Base-by-base conservation (phyloP, 75 land plant genomes). In the Adiantum capillusveneris region DNA sequence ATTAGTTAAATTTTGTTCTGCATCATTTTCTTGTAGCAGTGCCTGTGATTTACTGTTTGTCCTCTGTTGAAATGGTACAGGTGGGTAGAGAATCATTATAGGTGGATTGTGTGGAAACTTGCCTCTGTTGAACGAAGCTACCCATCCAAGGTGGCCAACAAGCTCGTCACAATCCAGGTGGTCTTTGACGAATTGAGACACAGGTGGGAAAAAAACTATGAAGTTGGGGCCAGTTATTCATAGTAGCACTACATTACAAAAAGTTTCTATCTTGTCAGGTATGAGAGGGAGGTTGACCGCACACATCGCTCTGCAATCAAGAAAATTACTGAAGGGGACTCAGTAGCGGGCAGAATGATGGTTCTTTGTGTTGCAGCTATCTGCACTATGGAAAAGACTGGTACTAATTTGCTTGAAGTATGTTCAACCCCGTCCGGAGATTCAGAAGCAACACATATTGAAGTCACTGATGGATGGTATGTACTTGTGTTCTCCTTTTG, bases 71-170 rank as follows among this genome's bases (percentile, higher is more conserved):
- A 1, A 9, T 62, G 2, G 6, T 46, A 5, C 51, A 88, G 93
- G 60, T 89, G 95, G 95, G 78, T 85, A 25, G 66, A 69, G 24
- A 89, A 89, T 69, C 95, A 89, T 53, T 89, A 83, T 58, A 85
- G 75, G 58, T 85, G 85, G 95, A 80, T 89, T 41, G 76, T 89
- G 19, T 89, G 95, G 90, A 89, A 89, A 55, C 95, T 89, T 60
- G 86, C 84, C 11, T 82, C 73, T 53, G 68, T 73, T 72, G 90
- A 89, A 54, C 76, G 84, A 62, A 37, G 71, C 43, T 82, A 71
- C 66, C 79, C 82, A 34, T 20, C 70, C 25, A 54, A 80, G 62
- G 64, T 61, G 30, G 44, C 31, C 29, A 74, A 85, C 6, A 81
- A 63, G 31, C 72, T 71, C 44, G 65, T 89, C 36, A 67, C 79